A percentile compares a stretch with the other conserved stretches of the same genome.
Evolutionary conservation across 345 rosid genomes (phyloP).

Genomic region (Gossypium arboreum): DNA sequence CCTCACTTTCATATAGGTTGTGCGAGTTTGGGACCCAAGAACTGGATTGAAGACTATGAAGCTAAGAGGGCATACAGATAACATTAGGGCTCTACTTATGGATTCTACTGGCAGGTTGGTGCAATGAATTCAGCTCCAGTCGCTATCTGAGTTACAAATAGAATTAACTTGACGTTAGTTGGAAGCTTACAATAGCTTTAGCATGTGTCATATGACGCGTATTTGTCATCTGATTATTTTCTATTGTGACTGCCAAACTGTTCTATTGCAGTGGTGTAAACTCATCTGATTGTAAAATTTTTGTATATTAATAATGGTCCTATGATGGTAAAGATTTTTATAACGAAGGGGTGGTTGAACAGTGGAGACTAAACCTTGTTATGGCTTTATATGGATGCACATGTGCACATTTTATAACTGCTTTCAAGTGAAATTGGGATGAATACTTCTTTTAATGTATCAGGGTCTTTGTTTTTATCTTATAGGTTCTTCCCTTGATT

Average conservation of each 20-base stretch:
- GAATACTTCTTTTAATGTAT: background rate
- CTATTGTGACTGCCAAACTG: background rate
- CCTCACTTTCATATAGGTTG: constrained; percentile 52
- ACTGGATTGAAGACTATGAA: constrained; percentile 94
- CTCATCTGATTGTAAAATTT: background rate
- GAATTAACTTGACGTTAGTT: background rate
- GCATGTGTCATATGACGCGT: background rate
- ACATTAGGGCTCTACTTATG: constrained; percentile 83
- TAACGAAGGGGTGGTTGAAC: background rate
- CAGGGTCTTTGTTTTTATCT: background rate
- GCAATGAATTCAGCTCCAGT: constrained; percentile 7
- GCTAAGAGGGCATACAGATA: constrained; percentile 95
- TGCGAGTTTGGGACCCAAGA: constrained; percentile 99
- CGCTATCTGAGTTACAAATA: background rate
- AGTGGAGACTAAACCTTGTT: background rate
- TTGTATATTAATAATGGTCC: background rate
- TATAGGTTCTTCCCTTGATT: background rate
- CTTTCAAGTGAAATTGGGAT: background rate
- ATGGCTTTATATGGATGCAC: background rate
- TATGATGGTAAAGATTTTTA: background rate
- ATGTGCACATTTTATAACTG: background rate
- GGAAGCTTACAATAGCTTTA: background rate
- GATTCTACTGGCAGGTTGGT: constrained; percentile 93
- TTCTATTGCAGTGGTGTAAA: background rate
- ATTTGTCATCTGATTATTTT: background rate